phyloP scores from a whole-genome alignment of 2,329 filamentous ascomycete genomes.

The Elsinoe fawcettii region DNA sequence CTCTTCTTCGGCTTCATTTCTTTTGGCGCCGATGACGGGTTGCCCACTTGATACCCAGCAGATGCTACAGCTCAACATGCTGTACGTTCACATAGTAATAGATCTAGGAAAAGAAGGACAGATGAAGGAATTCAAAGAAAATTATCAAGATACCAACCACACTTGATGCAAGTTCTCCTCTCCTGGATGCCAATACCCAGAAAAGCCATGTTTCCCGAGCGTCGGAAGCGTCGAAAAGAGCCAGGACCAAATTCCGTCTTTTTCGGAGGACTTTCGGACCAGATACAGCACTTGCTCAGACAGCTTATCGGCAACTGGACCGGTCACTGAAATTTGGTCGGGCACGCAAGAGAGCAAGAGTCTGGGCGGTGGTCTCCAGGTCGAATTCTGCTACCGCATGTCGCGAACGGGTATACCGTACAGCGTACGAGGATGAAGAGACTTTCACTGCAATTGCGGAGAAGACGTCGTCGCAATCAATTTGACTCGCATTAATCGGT shows the following conservation, averaged over 20 bases:
- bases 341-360: neutral
- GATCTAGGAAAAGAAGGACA: neutral
- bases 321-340: neutral
- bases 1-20: neutral
- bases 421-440: neutral
- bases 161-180: neutral
- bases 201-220: conserved; percentile 10
- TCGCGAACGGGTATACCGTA: neutral
- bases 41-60: neutral
- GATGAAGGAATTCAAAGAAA: neutral
- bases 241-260: neutral
- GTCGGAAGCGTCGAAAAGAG: neutral
- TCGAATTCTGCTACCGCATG: neutral
- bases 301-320: neutral
- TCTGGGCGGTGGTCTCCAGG: neutral
- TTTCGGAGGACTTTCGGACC: conserved; percentile 5
- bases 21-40: neutral
- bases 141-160: neutral
- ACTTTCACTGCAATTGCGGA: conserved; percentile 5
- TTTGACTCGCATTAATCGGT: conserved; percentile 3
- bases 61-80: neutral
- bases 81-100: conserved; percentile 4
- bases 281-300: neutral
- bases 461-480: conserved; percentile 8
- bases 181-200: neutral